phyloP scores from a whole-genome alignment of 352 stramenopile species.

The Globisporangium middletonii region DNA sequence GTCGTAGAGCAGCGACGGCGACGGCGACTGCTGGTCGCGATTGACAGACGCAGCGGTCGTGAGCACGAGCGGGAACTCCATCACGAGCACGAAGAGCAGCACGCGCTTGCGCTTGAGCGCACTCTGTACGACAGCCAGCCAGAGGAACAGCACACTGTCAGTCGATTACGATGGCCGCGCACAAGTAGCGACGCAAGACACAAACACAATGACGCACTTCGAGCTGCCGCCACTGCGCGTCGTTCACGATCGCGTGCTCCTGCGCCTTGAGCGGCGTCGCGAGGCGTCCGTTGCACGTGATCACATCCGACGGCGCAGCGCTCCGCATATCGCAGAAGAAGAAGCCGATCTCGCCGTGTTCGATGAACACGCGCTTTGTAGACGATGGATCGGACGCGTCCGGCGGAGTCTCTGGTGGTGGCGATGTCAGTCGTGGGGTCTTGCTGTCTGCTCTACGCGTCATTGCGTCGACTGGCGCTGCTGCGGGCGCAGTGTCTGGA shows the following conservation, averaged over 20 bases:
- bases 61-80: conserved; percentile 64
- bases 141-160: too few relatives aligned
- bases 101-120: conserved; percentile 62
- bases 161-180: too few relatives aligned
- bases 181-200: too few relatives aligned
- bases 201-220: conserved; percentile 25
- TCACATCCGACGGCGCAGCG: conserved; percentile 20
- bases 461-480: neutral
- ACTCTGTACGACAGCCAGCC: conserved; percentile 17
- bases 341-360: conserved; percentile 40
- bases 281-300: conserved; percentile 67
- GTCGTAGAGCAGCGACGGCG: conserved; percentile 39
- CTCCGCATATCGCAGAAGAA: conserved; percentile 64
- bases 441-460: too few relatives aligned
- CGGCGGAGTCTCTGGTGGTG: neutral
- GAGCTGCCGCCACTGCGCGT: conserved; percentile 60
- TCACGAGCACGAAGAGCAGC: conserved; percentile 49
- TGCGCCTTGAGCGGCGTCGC: conserved; percentile 33
- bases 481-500: neutral
- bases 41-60: conserved; percentile 42
- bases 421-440: neutral
- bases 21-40: conserved; percentile 20
- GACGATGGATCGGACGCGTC: too few relatives aligned
- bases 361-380: conserved; percentile 17
- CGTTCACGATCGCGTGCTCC: conserved; percentile 54